Base-by-base conservation (phyloP, 768 basidiomycete genomes). In the Mrakia hoshinonis region DNA sequence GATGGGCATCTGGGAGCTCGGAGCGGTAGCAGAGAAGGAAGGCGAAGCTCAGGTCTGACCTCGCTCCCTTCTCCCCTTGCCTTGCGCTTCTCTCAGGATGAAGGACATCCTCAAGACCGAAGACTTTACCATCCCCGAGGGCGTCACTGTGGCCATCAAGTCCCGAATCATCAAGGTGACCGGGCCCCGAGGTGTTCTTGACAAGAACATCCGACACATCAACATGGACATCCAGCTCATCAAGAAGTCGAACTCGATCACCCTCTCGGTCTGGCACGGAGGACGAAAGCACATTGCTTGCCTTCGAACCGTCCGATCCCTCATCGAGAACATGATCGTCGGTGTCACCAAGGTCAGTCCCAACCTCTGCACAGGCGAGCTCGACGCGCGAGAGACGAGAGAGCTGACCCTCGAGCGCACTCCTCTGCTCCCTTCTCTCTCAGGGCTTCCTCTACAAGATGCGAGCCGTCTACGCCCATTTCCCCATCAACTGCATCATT, bases 371-470 rank as follows among this genome's bases (percentile, higher is more conserved):
- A 43, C 43, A 15, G 43, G n/a, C 46, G 46, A 47, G 46, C 46
- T 51, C 22, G n/a, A 51, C 49, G 49, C 9, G 5, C 15, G 11
- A 24, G n/a, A 11, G 11, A 18, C 6, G 49, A 6, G 11, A n/a
- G n/a, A 24, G 49, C 15, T 18, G 49, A 24, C 9, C 49, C 24
- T n/a, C n/a, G 49, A 11, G 20, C 22, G 15, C 49, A 11, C 13
- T 46, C 54, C 15, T 61, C 48, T 60, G 38, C 47, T 34, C 34
- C 24, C 26, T 36, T 9, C 48, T 13, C 3, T 26, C 20, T 48
- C 76, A 94, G 94, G 96, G 96, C 74, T 99, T 98, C 87, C 87
- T 87, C 77, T 99, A 99, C 87, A 99, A 98, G 89, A 97, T 99
- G 95, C 91, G 94, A 76, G 86, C 92, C 34, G 96, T 99, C 66